These are phyloP conservation scores for Xylaria arbuscula DNA, from an alignment of 2,329 filamentous ascomycete genomes.

Conservation along the genomic window DNA sequence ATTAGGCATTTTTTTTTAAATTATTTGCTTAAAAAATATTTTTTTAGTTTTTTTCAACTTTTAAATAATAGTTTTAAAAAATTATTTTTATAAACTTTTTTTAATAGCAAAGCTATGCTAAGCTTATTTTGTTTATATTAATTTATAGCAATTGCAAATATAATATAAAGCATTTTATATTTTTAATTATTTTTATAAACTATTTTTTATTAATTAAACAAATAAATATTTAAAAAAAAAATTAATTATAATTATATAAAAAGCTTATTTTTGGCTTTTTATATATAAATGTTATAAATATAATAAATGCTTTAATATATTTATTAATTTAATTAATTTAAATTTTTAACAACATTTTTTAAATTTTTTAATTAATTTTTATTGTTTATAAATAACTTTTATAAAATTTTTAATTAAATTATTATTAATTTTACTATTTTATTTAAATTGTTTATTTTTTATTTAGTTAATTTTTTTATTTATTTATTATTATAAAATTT, in stretches of 20 bases:
- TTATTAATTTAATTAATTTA: background rate
- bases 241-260: constrained; percentile 2
- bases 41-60: background rate
- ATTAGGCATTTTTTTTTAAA: background rate
- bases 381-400: too few species aligned
- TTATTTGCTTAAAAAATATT: background rate
- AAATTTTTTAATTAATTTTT: background rate
- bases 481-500: background rate
- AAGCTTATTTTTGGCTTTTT: background rate
- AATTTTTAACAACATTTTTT: background rate
- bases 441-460: background rate
- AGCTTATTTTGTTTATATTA: background rate
- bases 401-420: background rate
- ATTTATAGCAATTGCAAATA: background rate
- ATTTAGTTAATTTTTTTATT: background rate
- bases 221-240: background rate
- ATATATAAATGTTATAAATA: constrained; percentile 3
- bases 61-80: background rate
- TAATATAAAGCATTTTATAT: constrained; percentile 2
- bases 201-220: constrained; percentile 3
- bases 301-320: background rate
- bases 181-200: constrained; percentile 4
- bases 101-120: background rate
- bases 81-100: background rate
- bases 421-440: background rate